phyloP scores from a whole-genome alignment of 2,329 filamentous ascomycete genomes.

The Cladophialophora exuberans region DNA sequence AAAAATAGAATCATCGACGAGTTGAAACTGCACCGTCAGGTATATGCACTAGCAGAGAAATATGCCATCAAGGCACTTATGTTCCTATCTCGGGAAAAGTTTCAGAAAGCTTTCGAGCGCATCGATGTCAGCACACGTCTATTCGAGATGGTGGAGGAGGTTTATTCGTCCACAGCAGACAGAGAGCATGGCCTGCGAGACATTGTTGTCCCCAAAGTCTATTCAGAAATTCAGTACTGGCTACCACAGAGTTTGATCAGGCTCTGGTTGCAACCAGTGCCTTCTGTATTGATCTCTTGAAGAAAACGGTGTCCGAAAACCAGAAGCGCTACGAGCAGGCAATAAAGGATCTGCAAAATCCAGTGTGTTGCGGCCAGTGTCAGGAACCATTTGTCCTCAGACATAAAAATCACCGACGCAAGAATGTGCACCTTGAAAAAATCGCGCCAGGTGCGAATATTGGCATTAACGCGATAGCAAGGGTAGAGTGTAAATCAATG shows the following conservation, averaged over 20 bases:
- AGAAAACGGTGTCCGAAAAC: constrained; percentile 8
- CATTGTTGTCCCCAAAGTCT: constrained; percentile 9
- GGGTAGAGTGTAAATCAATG: no score
- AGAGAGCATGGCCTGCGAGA: constrained; percentile 6
- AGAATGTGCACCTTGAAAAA: background rate
- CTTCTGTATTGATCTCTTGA: constrained; percentile 10
- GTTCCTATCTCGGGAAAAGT: constrained; percentile 7
- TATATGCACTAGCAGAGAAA: constrained; percentile 7
- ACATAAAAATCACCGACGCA: background rate
- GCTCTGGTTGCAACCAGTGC: constrained; percentile 1
- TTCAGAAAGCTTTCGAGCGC: constrained; percentile 1
- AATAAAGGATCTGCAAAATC: constrained; percentile 8
- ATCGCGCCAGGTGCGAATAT: background rate
- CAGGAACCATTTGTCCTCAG: background rate
- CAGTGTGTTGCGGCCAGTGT: background rate
- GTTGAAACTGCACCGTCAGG: constrained; percentile 6
- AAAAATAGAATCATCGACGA: background rate
- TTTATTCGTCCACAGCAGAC: constrained; percentile 6
- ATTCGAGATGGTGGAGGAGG: constrained; percentile 4
- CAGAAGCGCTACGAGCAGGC: constrained; percentile 8
- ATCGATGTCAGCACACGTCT: constrained; percentile 6
- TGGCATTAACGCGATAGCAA: background rate
- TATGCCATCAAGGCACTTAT: constrained; percentile 6
- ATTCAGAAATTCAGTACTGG: constrained; percentile 10
- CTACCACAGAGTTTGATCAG: constrained; percentile 8